Conservation (phyloP, 1,139 yeast genomes). For the Debaryomycetaceae sp. region DNA sequence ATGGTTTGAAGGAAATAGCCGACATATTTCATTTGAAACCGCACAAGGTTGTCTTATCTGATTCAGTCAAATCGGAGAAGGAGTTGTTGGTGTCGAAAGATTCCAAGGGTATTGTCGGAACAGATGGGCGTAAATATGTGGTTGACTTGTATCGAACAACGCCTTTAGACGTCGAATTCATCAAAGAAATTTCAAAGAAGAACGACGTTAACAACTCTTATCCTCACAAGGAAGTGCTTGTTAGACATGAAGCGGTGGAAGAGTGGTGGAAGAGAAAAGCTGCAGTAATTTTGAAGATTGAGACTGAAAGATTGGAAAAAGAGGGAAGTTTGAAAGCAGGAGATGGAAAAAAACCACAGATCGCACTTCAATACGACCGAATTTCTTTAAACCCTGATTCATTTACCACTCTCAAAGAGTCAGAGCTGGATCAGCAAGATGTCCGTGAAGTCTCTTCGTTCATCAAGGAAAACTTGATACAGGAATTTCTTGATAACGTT, state of each 20-base stretch:
- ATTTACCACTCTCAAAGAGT: constrained; percentile 44
- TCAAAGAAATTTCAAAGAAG: constrained; percentile 38
- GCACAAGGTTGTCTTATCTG: constrained; percentile 48
- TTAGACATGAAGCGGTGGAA: constrained; percentile 86
- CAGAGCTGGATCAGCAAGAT: constrained; percentile 50
- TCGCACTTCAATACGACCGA: constrained; percentile 54
- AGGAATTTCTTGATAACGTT: constrained; percentile 58
- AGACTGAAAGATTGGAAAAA: constrained; percentile 46
- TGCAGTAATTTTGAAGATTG: constrained; percentile 49
- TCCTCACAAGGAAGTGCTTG: constrained; percentile 75
- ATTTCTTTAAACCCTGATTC: constrained; percentile 79
- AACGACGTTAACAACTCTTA: constrained; percentile 41
- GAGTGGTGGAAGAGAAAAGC: constrained; percentile 83
- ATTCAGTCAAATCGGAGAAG: constrained; percentile 30
- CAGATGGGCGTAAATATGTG: constrained; percentile 80
- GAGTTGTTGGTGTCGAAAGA: constrained; percentile 69
- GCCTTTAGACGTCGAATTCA: constrained; percentile 79
- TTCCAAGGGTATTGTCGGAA: constrained; percentile 81
- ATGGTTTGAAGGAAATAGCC: constrained; percentile 58
- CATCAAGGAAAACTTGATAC: constrained; percentile 56
- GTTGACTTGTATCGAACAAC: constrained; percentile 82
- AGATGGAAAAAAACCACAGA: constrained; percentile 44
- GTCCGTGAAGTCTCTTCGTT: constrained; percentile 69
- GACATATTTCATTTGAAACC: constrained; percentile 76
- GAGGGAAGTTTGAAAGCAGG: constrained; percentile 37